Evolutionary conservation across 1,284 basidiomycete genomes (phyloP).

Genomic region (Paramarasmius palmivorus): DNA sequence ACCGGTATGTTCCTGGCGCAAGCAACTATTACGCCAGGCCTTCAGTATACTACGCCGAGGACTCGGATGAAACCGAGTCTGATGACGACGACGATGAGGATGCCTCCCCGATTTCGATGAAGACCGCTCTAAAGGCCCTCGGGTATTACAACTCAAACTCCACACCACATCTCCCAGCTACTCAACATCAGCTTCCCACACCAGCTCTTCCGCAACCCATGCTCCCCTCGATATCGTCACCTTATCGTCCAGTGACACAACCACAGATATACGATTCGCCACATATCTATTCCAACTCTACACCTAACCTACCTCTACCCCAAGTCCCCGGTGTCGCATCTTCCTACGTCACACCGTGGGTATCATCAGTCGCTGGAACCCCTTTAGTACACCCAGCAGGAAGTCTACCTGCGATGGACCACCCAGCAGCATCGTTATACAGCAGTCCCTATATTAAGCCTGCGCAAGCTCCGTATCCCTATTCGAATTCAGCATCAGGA

Average conservation of each 20-base stretch:
- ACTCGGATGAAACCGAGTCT: not conserved
- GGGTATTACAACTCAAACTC: not conserved
- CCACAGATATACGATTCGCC: not conserved
- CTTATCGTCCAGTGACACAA: not conserved
- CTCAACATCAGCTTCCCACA: not conserved
- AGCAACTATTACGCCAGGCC: not conserved
- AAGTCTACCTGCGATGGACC: not conserved
- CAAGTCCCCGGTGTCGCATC: not conserved
- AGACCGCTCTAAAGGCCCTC: not conserved
- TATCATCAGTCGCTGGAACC: not conserved
- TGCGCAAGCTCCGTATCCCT: not conserved
- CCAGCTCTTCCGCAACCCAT: not conserved
- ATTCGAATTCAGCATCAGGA: not conserved
- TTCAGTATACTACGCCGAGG: not conserved
- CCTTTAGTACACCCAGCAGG: not conserved
- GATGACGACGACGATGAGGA: not conserved
- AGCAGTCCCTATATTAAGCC: not conserved
- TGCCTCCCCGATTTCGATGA: not conserved
- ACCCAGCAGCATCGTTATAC: not conserved
- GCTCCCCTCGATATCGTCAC: not conserved
- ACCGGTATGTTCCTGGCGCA: not conserved
- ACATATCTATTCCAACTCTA: not conserved
- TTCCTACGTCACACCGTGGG: conserved; percentile 3
- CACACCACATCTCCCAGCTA: not conserved
- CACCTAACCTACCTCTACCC: not conserved